A percentile compares a stretch with the other conserved stretches of the same genome.
These are phyloP conservation scores for Xylaria longipes DNA, from an alignment of 495 filamentous ascomycete genomes.

Conservation along the genomic window DNA sequence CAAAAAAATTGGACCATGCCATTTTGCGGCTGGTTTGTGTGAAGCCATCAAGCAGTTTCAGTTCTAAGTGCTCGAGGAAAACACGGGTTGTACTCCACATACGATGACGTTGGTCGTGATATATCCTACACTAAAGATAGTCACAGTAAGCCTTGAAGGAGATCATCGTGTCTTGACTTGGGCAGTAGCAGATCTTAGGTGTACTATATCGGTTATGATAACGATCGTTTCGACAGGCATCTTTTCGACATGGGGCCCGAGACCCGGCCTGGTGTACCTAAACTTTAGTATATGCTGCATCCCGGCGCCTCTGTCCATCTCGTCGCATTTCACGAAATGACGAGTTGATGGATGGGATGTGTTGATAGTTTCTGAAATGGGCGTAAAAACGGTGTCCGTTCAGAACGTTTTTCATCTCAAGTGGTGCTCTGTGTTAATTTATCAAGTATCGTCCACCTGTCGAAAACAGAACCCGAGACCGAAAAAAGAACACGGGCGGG, in stretches of 20 bases:
- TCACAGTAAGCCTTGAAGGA: slow-evolving; percentile 19
- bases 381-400: too few relatives aligned
- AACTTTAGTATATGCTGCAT: neutral
- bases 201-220: slow-evolving; percentile 16
- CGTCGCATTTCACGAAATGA: neutral
- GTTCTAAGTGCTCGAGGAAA: neutral
- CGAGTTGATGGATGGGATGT: neutral
- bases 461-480: neutral
- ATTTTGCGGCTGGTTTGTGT: neutral
- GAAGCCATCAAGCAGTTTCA: neutral
- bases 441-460: neutral
- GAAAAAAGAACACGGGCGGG: slow-evolving; percentile 11
- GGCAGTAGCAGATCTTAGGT: slow-evolving; percentile 7
- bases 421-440: neutral
- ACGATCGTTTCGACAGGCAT: slow-evolving; percentile 24
- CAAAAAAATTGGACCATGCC: neutral
- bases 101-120: neutral
- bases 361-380: neutral
- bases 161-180: slow-evolving; percentile 6
- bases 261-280: neutral
- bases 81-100: neutral
- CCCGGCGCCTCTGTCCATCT: slow-evolving; percentile 4
- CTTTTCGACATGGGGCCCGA: slow-evolving; percentile 8
- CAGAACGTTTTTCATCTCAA: neutral
- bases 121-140: neutral